A percentile compares a stretch with the other conserved stretches of the same genome.
Conservation (phyloP, 2,329 filamentous ascomycete genomes). For the Rutstroemia sp. region DNA sequence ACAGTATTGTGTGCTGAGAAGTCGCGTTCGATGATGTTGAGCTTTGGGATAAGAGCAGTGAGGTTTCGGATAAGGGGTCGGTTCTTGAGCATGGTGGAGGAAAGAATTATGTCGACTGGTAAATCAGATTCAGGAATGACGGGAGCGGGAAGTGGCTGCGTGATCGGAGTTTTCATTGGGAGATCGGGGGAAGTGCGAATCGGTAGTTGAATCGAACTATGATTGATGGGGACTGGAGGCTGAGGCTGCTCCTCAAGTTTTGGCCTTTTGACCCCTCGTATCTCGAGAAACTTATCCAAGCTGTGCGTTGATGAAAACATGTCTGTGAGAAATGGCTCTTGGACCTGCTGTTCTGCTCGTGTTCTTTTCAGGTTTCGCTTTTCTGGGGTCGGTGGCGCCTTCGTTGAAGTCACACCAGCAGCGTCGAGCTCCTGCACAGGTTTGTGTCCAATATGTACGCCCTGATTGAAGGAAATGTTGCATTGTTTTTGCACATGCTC, state of each 20-base stretch:
- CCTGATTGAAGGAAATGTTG: not conserved
- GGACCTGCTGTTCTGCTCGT: not conserved
- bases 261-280: slow-evolving; percentile 33
- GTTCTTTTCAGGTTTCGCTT: not conserved
- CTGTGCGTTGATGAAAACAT: slow-evolving; percentile 35
- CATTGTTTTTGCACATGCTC: not conserved
- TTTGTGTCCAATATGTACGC: not conserved
- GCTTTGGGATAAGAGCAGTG: slow-evolving; percentile 39
- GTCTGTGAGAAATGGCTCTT: slow-evolving; percentile 17
- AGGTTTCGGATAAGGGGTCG: slow-evolving; percentile 44
- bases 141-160: slow-evolving; percentile 15
- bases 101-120: slow-evolving; percentile 42
- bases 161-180: not conserved
- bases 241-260: slow-evolving; percentile 21
- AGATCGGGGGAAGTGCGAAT: slow-evolving; percentile 13
- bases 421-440: too few relatives aligned
- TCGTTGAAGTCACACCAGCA: too few relatives aligned
- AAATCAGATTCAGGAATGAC: slow-evolving; percentile 11
- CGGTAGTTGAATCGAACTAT: not conserved
- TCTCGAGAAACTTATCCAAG: slow-evolving; percentile 43
- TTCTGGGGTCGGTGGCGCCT: too few relatives aligned
- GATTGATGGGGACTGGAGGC: not conserved
- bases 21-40: slow-evolving; percentile 54
- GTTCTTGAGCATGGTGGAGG: slow-evolving; percentile 37
- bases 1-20: slow-evolving; percentile 37